Evolutionary conservation across 192 early-diverging fungal genomes (phyloP).

Genomic region (Hyaloraphidium curvatum): DNA sequence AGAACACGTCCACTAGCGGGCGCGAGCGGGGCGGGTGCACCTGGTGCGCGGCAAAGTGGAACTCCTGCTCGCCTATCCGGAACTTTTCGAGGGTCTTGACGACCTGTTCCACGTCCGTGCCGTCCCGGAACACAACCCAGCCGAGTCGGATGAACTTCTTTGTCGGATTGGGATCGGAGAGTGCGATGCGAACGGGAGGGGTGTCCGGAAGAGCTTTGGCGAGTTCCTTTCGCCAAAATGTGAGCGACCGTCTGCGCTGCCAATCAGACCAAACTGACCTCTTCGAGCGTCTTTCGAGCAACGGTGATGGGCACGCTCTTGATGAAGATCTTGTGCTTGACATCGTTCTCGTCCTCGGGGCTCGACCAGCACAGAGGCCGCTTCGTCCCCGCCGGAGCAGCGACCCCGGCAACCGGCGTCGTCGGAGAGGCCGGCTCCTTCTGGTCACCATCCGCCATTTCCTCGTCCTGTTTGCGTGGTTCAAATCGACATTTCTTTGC

Average conservation of each 20-base stretch:
- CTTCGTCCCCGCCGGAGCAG: too few relatives aligned
- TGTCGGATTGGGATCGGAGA: constrained; percentile 67
- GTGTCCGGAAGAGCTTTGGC: too few relatives aligned
- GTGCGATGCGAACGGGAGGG: constrained; percentile 23
- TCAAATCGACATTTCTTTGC: too few relatives aligned
- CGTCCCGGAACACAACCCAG: constrained; percentile 76
- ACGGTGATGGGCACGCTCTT: constrained; percentile 57
- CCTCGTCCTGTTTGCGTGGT: too few relatives aligned
- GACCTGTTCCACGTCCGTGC: constrained; percentile 59
- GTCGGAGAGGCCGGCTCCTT: too few relatives aligned
- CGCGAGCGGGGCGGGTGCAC: constrained; percentile 22
- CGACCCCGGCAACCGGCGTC: too few relatives aligned
- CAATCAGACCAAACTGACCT: constrained; percentile 21
- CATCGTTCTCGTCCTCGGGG: constrained; percentile 4
- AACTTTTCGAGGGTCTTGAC: too few relatives aligned
- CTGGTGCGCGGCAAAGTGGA: constrained; percentile 33
- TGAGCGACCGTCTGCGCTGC: neutral
- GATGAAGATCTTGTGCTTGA: constrained; percentile 39
- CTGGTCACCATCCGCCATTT: too few relatives aligned
- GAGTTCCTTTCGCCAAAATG: too few relatives aligned
- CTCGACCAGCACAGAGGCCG: too few relatives aligned
- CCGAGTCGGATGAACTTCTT: constrained; percentile 76
- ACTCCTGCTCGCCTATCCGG: constrained; percentile 33
- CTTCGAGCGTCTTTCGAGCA: constrained; percentile 35
- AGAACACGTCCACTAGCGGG: constrained; percentile 48